Evolutionary conservation across 2,329 filamentous ascomycete species (phyloP).

Genomic region (Trichoderma atroviride): DNA sequence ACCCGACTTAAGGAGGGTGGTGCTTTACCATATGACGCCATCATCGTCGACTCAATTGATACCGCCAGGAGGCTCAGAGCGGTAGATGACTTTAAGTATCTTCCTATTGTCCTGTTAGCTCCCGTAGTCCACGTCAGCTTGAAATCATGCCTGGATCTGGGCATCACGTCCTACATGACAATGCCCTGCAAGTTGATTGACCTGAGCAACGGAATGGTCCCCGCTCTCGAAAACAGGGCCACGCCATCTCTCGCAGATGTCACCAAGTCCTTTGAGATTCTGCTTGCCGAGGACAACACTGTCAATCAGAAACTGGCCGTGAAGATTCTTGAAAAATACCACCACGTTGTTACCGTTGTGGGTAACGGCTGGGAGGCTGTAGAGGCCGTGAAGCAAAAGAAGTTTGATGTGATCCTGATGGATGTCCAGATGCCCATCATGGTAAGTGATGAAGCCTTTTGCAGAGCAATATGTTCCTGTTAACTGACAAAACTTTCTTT

Average conservation of each 20-base stretch:
- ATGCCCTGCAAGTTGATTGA: conserved; percentile 94
- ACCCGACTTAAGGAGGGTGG: conserved; percentile 56
- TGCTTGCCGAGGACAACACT: conserved; percentile 94
- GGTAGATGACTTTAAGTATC: conserved; percentile 95
- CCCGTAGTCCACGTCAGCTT: conserved; percentile 88
- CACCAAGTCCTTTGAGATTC: conserved; percentile 91
- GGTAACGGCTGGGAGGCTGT: conserved; percentile 94
- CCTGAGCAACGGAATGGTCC: conserved; percentile 93
- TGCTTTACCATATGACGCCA: conserved; percentile 83
- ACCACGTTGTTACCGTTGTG: conserved; percentile 88
- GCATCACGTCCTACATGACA: conserved; percentile 99
- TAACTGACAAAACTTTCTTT: neutral
- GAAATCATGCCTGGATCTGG: conserved; percentile 90
- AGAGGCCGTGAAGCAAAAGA: conserved; percentile 86
- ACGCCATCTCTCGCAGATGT: conserved; percentile 91
- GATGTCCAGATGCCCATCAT: conserved; percentile 99
- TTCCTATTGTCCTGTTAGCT: conserved; percentile 89
- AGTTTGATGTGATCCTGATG: conserved; percentile 97
- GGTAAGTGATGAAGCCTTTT: conserved; percentile 53
- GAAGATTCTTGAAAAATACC: conserved; percentile 96
- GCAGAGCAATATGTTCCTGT: neutral
- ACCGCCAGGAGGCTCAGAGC: conserved; percentile 83
- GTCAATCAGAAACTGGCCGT: conserved; percentile 96
- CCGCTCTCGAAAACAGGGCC: conserved; percentile 88
- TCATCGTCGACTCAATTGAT: conserved; percentile 91